A percentile compares a stretch with the other conserved stretches of the same genome.
phyloP scores from a whole-genome alignment of 345 rosid species.

The Salix purpurea region DNA sequence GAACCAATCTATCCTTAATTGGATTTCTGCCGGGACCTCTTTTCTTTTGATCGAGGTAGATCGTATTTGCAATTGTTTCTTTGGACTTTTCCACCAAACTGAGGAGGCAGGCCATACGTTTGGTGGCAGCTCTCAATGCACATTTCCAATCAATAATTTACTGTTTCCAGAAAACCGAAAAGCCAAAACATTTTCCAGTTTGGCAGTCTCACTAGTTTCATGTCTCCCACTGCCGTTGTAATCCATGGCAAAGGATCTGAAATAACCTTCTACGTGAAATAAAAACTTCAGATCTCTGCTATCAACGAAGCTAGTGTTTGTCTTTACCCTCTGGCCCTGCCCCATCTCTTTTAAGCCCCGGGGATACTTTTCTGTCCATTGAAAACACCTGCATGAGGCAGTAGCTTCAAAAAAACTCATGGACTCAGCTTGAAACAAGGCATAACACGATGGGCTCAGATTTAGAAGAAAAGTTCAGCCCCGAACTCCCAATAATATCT shows the following conservation, averaged over 20 bases:
- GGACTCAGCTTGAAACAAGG: too few species aligned
- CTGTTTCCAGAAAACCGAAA: conserved; percentile 27
- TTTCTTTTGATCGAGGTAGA: neutral
- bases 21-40: neutral
- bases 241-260: neutral
- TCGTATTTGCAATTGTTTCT: too few species aligned
- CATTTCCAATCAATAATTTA: neutral
- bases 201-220: conserved; percentile 6
- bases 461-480: too few species aligned
- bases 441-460: too few species aligned
- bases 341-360: too few species aligned
- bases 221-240: neutral
- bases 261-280: neutral
- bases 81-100: too few species aligned
- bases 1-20: neutral
- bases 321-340: too few species aligned
- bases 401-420: too few species aligned
- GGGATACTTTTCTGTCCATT: too few species aligned
- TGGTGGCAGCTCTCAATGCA: conserved; percentile 26
- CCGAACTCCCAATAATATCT: too few species aligned
- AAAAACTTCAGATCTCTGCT: neutral
- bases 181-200: conserved; percentile 8
- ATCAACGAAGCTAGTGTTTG: neutral
- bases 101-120: conserved; percentile 10
- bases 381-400: too few species aligned